A percentile compares a stretch with the other conserved stretches of the same genome.
Conservation (phyloP, 805 yeast genomes). For the Priceomyces haplophilus region DNA sequence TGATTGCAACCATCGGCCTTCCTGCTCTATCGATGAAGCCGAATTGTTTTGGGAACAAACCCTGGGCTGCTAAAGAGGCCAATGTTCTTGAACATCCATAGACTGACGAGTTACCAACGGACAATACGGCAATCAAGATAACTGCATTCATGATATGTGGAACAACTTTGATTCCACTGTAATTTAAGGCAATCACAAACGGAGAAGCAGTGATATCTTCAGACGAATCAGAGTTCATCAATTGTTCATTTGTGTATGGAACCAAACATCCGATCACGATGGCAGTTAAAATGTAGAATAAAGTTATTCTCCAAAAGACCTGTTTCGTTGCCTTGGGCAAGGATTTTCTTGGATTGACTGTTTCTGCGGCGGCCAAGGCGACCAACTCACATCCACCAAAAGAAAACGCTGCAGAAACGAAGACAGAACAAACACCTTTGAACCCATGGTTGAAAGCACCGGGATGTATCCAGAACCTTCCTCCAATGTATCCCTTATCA, state of each 20-base stretch:
- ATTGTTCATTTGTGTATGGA: constrained; percentile 49
- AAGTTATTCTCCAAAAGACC: constrained; percentile 42
- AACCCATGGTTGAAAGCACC: constrained; percentile 38
- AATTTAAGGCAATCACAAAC: constrained; percentile 66
- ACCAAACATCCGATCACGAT: constrained; percentile 37
- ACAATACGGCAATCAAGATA: constrained; percentile 65
- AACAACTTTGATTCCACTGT: constrained; percentile 59
- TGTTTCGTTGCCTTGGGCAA: constrained; percentile 43
- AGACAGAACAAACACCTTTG: constrained; percentile 37
- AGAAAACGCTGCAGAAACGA: constrained; percentile 36
- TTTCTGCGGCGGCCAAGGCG: constrained; percentile 39
- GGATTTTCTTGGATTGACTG: constrained; percentile 35
- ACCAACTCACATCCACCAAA: constrained; percentile 39
- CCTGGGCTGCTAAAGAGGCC: constrained; percentile 66
- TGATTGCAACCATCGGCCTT: constrained; percentile 40
- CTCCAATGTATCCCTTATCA: constrained; percentile 35
- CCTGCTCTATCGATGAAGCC: constrained; percentile 41
- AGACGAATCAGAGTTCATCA: constrained; percentile 48
- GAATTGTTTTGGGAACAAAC: constrained; percentile 55
- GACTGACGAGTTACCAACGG: constrained; percentile 75
- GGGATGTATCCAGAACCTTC: constrained; percentile 27
- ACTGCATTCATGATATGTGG: constrained; percentile 76
- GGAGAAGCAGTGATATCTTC: constrained; percentile 64
- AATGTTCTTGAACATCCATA: constrained; percentile 72
- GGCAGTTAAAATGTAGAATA: constrained; percentile 36